phyloP scores from a whole-genome alignment of 352 stramenopile genomes.

The Phytophthora colocasiae region DNA sequence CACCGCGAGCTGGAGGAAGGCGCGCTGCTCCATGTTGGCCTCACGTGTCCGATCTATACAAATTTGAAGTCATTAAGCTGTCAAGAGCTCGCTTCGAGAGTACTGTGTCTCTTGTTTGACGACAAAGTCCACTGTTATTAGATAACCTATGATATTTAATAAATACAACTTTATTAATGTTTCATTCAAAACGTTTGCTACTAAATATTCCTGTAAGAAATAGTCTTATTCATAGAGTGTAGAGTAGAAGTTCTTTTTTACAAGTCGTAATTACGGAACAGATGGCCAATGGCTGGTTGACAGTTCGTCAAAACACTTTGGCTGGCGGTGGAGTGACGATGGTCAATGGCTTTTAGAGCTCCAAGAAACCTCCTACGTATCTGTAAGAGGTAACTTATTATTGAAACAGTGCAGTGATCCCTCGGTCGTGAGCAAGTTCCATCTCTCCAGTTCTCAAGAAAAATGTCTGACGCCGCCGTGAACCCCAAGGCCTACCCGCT shows the following conservation, averaged over 20 bases:
- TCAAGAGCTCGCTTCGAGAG: too few relatives aligned
- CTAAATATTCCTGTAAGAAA: too few relatives aligned
- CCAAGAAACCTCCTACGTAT: too few relatives aligned
- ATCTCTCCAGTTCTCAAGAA: constrained; percentile 11
- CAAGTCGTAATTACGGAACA: too few relatives aligned
- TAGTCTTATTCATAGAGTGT: too few relatives aligned
- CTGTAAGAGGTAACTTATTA: constrained; percentile 5
- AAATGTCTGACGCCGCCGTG: constrained; percentile 82
- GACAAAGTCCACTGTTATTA: too few relatives aligned
- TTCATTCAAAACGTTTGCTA: too few relatives aligned
- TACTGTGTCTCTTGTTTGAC: not conserved
- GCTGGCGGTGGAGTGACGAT: constrained; percentile 9
- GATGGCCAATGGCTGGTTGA: constrained; percentile 14
- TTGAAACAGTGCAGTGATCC: constrained; percentile 86
- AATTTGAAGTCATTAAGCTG: constrained; percentile 9
- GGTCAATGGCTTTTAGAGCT: not conserved
- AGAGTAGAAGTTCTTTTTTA: too few relatives aligned
- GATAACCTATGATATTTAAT: too few relatives aligned
- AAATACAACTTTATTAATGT: too few relatives aligned
- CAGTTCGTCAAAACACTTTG: not conserved
- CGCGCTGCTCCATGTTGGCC: constrained; percentile 53
- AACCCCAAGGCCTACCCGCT: constrained; percentile 98
- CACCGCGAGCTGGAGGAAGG: constrained; percentile 70
- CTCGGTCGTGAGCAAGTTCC: constrained; percentile 86
- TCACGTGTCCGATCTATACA: constrained; percentile 15